phyloP scores from a whole-genome alignment of 805 yeast genomes.

The Candida hungchunana region DNA sequence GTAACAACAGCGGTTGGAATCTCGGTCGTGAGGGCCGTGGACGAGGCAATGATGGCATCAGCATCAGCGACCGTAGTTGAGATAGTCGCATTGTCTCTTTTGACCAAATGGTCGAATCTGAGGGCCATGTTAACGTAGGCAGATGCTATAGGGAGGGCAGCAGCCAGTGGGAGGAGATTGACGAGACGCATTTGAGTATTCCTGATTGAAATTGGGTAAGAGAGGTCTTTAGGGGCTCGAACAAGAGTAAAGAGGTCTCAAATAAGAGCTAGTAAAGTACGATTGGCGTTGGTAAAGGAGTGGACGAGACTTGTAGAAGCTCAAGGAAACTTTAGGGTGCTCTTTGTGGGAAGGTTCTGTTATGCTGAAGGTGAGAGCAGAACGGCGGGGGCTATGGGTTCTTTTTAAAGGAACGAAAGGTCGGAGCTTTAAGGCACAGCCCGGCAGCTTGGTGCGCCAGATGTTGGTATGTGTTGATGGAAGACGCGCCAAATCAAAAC shows the following conservation, averaged over 20 bases:
- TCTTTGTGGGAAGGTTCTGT: neutral
- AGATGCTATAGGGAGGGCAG: conserved; percentile 14
- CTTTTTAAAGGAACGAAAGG: neutral
- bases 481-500: conserved; percentile 14
- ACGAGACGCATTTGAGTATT: conserved; percentile 14
- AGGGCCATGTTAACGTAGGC: conserved; percentile 25
- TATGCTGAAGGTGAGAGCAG: neutral
- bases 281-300: conserved; percentile 17
- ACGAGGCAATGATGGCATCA: neutral
- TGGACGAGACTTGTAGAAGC: conserved; percentile 27
- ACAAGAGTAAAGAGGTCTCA: conserved; percentile 2
- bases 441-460: conserved; percentile 1
- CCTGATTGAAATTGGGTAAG: neutral
- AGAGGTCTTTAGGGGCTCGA: neutral
- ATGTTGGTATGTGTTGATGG: conserved; percentile 1
- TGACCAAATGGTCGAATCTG: conserved; percentile 21
- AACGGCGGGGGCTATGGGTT: neutral
- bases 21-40: conserved; percentile 1
- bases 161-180: conserved; percentile 13
- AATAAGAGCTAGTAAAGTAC: conserved; percentile 1
- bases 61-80: conserved; percentile 3
- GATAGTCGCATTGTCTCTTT: conserved; percentile 19
- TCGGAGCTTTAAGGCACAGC: neutral
- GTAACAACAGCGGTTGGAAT: conserved; percentile 21
- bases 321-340: conserved; percentile 10